Evolutionary conservation across 73 alveolate genomes (phyloP).

Genomic region (Tetrahymena borealis): DNA sequence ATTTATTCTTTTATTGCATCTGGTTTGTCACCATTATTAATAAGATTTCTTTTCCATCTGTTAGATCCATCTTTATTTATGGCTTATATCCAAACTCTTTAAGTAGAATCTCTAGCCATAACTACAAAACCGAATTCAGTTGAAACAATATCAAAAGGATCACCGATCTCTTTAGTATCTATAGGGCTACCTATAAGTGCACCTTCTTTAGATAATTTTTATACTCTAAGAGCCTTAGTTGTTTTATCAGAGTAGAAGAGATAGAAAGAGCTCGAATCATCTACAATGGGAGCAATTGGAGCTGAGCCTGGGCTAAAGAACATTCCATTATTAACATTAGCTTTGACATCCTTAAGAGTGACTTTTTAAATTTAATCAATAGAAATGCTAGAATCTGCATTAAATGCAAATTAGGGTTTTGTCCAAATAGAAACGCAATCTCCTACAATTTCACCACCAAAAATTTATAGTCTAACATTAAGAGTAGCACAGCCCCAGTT

Average conservation of each 20-base stretch:
- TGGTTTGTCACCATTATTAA: background rate
- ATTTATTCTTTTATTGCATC: background rate
- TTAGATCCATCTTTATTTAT: background rate
- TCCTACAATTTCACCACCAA: background rate
- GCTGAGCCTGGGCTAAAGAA: background rate
- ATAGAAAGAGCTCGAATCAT: background rate
- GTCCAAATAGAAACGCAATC: background rate
- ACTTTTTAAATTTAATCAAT: background rate
- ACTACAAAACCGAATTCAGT: background rate
- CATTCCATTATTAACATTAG: background rate
- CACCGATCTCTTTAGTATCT: background rate
- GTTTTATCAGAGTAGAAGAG: background rate
- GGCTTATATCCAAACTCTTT: background rate
- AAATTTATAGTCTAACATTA: background rate
- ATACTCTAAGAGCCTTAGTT: background rate
- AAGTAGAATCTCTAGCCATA: background rate
- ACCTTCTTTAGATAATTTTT: background rate
- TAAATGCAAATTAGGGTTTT: background rate
- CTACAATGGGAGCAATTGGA: background rate
- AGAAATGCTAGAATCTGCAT: background rate
- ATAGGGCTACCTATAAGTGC: background rate
- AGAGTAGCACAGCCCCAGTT: background rate
- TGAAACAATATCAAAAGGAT: background rate
- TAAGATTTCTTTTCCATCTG: background rate
- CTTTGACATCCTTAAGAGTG: background rate